Base-by-base conservation (phyloP, 1,284 basidiomycete species). In the Puccinia hordei region DNA sequence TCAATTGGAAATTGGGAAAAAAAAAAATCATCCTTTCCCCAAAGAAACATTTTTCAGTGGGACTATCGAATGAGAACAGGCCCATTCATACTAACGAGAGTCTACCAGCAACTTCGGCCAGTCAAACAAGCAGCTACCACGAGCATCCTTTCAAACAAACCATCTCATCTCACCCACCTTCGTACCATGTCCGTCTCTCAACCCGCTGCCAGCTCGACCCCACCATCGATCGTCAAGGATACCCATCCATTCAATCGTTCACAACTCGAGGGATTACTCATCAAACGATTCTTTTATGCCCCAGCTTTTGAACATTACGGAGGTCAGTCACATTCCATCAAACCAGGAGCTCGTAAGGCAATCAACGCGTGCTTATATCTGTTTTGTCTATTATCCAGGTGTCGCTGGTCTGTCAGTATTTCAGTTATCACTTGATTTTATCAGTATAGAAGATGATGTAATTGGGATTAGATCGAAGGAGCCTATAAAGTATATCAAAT, bases 251-350 rank as follows among this genome's bases (percentile, higher is more conserved):
- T 99, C 85, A 93, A 95, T 87, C 96, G 97, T 86, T 84, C 88
- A 44, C 90, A 92, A 75, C 89, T 99, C 71, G 96, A 99, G 85
- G 91, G 91, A 41, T 87, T 97, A 80, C 90, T 98, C 82, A 93
- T 92, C 84, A 91, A 93, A 82, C 89, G 97, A 69, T 99, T 99
- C 89, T 99, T 99, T 89, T 98, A 93, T 86, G 94, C 95, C 13
- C 96, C 95, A 76, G 93, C 97, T 1, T 99, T 99, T 84, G 96
- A 99, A 87, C 97, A 98, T 87, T 99, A 98, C 85, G 94, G 95
- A 82, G 96, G 95, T 93, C 82, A 81, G 89, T 86, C 63, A 44
- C 51, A 2, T 22, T 66, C 63, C 22, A 66, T n/a, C 27, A 24
- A 17, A 49, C 13, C 33, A 53, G 9, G n/a, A 1, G 4, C 44